phyloP scores from a whole-genome alignment of 768 basidiomycete species.

The Lactifluus piperatus region DNA sequence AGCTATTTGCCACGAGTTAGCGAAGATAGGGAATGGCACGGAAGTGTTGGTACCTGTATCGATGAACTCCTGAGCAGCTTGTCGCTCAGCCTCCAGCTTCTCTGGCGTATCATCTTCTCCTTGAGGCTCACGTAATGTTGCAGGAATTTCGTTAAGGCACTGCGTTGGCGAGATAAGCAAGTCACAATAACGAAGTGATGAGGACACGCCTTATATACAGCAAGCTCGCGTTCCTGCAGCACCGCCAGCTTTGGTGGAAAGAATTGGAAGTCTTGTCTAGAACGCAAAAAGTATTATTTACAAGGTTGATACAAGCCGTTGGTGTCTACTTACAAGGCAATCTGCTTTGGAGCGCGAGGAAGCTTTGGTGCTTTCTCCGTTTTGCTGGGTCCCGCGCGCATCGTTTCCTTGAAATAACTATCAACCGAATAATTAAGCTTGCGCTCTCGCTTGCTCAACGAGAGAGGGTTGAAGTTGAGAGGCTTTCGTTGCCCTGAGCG shows the following conservation, averaged over 20 bases:
- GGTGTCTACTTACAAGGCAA: constrained; percentile 50
- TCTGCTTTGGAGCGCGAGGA: constrained; percentile 82
- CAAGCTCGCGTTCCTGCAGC: constrained; percentile 81
- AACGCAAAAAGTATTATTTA: neutral
- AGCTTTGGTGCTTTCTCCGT: constrained; percentile 74
- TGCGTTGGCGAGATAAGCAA: constrained; percentile 23
- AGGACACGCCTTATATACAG: constrained; percentile 58
- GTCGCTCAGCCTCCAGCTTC: constrained; percentile 72
- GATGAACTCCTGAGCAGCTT: constrained; percentile 76
- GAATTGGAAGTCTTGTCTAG: constrained; percentile 94
- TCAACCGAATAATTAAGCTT: constrained; percentile 94
- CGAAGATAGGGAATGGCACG: neutral
- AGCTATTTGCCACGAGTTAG: constrained; percentile 36
- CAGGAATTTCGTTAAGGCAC: constrained; percentile 60
- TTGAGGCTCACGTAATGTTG: constrained; percentile 53
- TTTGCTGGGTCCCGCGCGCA: constrained; percentile 74
- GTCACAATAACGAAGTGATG: neutral
- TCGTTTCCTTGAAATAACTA: constrained; percentile 88
- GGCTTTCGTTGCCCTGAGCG: constrained; percentile 61
- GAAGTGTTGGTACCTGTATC: constrained; percentile 53
- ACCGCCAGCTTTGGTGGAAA: constrained; percentile 73
- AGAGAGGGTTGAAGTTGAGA: constrained; percentile 68
- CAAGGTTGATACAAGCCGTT: neutral
- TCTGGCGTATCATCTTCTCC: constrained; percentile 75
- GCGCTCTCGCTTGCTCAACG: constrained; percentile 88